Conservation (phyloP, 2,329 filamentous ascomycete genomes). For the Lasiodiplodia citricola region DNA sequence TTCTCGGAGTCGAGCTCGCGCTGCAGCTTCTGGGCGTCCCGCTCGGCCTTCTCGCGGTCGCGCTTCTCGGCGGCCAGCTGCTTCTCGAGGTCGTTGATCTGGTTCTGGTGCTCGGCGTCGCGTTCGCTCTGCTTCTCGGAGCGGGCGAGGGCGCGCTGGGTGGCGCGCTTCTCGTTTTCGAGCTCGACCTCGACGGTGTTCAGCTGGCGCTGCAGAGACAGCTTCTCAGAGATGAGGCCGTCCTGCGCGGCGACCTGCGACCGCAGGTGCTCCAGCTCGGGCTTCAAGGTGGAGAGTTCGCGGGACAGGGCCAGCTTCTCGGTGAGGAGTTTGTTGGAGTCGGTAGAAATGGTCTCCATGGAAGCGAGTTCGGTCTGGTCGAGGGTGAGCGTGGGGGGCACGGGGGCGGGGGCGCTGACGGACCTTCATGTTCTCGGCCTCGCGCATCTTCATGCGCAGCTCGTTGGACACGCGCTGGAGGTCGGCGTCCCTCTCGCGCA, state of each 20-base stretch:
- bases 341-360: conserved; percentile 68
- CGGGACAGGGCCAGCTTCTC: conserved; percentile 68
- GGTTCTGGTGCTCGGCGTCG: conserved; percentile 53
- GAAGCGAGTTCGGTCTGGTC: conserved; percentile 72
- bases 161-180: conserved; percentile 77
- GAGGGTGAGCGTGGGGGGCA: conserved; percentile 5
- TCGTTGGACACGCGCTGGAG: conserved; percentile 56
- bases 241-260: conserved; percentile 67
- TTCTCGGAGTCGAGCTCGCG: conserved; percentile 41
- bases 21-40: conserved; percentile 42
- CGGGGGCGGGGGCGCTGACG: conserved; percentile 37
- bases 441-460: conserved; percentile 57
- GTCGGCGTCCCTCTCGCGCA: conserved; percentile 54
- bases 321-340: conserved; percentile 71
- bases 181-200: conserved; percentile 79
- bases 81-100: conserved; percentile 52
- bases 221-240: conserved; percentile 75
- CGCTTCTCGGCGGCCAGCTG: conserved; percentile 54
- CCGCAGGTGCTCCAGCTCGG: conserved; percentile 67
- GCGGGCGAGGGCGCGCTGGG: conserved; percentile 62
- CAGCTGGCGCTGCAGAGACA: conserved; percentile 78
- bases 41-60: conserved; percentile 49
- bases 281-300: conserved; percentile 63
- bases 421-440: conserved; percentile 64
- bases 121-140: conserved; percentile 55